Conservation (phyloP, 495 filamentous ascomycete species). For the Penicillium maclennaniae region DNA sequence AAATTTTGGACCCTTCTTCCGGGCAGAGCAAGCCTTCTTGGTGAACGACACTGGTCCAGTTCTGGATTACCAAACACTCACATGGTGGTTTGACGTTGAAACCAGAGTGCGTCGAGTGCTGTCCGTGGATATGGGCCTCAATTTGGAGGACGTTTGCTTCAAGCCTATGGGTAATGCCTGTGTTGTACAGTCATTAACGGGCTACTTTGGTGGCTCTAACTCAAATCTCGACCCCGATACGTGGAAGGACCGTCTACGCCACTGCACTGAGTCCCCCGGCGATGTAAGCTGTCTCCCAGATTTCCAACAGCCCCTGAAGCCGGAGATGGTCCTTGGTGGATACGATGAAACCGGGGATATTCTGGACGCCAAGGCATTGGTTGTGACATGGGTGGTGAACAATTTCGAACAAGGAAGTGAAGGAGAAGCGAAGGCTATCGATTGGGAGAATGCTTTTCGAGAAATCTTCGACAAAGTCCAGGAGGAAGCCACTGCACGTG, state of each 20-base stretch:
- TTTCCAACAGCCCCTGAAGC: slow-evolving; percentile 80
- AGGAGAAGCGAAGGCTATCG: slow-evolving; percentile 67
- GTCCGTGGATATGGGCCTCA: slow-evolving; percentile 57
- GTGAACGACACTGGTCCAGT: slow-evolving; percentile 83
- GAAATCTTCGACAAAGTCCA: slow-evolving; percentile 66
- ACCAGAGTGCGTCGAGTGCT: slow-evolving; percentile 63
- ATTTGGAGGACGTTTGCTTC: slow-evolving; percentile 83
- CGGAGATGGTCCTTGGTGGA: slow-evolving; percentile 81
- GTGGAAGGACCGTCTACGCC: slow-evolving; percentile 65
- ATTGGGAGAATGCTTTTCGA: slow-evolving; percentile 82
- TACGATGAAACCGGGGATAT: slow-evolving; percentile 63
- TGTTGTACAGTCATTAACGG: slow-evolving; percentile 84
- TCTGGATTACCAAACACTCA: slow-evolving; percentile 78
- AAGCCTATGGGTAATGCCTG: slow-evolving; percentile 87
- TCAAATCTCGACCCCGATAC: slow-evolving; percentile 54
- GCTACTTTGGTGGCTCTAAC: slow-evolving; percentile 74
- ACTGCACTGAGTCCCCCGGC: slow-evolving; percentile 73
- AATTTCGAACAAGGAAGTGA: slow-evolving; percentile 72
- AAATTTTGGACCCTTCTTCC: slow-evolving; percentile 95
- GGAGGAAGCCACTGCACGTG: slow-evolving; percentile 71
- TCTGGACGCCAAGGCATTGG: slow-evolving; percentile 72
- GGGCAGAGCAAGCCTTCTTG: slow-evolving; percentile 87
- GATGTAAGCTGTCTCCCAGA: slow-evolving; percentile 69
- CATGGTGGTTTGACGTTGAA: slow-evolving; percentile 95
- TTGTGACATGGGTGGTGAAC: slow-evolving; percentile 94